phyloP scores from a whole-genome alignment of 768 basidiomycete genomes.

The Macrolepiota fuliginosa region DNA sequence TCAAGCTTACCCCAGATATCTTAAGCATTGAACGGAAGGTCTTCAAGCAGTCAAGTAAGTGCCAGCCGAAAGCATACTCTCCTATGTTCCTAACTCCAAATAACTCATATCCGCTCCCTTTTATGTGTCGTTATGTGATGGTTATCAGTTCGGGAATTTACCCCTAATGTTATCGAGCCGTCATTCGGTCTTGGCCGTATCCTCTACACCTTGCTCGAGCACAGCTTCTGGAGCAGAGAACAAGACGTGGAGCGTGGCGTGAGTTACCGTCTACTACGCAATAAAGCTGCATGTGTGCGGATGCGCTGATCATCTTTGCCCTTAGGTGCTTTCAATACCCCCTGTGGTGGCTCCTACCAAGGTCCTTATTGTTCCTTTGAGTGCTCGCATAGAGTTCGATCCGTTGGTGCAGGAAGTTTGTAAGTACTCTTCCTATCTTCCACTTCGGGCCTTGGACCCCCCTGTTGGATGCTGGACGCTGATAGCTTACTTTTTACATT shows the following conservation, averaged over 20 bases:
- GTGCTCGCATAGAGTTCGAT: slow-evolving; percentile 78
- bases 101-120: slow-evolving; percentile 3
- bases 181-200: slow-evolving; percentile 98
- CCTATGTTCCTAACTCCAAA: background rate
- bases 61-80: background rate
- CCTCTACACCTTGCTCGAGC: slow-evolving; percentile 90
- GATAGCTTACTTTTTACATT: slow-evolving; percentile 13
- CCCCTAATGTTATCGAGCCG: slow-evolving; percentile 97
- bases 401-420: slow-evolving; percentile 88
- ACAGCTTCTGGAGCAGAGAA: slow-evolving; percentile 93
- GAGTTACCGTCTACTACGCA: slow-evolving; percentile 27
- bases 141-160: slow-evolving; percentile 83
- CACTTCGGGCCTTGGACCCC: slow-evolving; percentile 7
- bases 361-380: slow-evolving; percentile 93
- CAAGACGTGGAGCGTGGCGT: slow-evolving; percentile 89
- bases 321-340: slow-evolving; percentile 86
- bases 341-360: slow-evolving; percentile 92
- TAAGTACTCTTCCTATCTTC: slow-evolving; percentile 42
- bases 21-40: slow-evolving; percentile 80
- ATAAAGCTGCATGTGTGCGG: background rate
- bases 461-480: slow-evolving; percentile 15
- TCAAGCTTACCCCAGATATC: slow-evolving; percentile 69
- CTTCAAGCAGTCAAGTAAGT: slow-evolving; percentile 82
- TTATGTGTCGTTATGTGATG: slow-evolving; percentile 17
- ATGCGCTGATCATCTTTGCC: slow-evolving; percentile 11